phyloP scores from a whole-genome alignment of 495 filamentous ascomycete genomes.

The Aspergillus ellipticus region DNA sequence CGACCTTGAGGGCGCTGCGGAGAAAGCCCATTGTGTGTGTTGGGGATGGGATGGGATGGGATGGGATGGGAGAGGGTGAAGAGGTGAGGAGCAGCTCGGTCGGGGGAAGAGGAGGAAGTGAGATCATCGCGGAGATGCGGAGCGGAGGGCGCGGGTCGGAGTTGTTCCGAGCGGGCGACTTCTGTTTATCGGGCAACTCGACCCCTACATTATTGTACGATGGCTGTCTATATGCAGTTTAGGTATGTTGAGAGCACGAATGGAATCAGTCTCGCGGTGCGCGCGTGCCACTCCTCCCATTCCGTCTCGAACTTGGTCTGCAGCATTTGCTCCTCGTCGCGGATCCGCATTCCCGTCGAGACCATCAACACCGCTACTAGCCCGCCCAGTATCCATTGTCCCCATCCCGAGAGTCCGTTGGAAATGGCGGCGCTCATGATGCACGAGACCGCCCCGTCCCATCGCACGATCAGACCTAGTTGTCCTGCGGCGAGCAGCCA shows the following conservation, averaged over 20 bases:
- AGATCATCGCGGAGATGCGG: not conserved
- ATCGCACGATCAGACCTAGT: slow-evolving; percentile 24
- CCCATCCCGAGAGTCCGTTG: slow-evolving; percentile 14
- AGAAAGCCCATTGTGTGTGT: slow-evolving; percentile 44
- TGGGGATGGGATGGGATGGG: not conserved
- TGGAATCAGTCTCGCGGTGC: slow-evolving; percentile 23
- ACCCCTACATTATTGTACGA: too few relatives aligned
- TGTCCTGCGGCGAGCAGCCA: slow-evolving; percentile 16
- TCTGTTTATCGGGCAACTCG: not conserved
- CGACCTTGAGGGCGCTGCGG: slow-evolving; percentile 38
- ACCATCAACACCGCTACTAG: slow-evolving; percentile 1
- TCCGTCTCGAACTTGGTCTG: slow-evolving; percentile 29
- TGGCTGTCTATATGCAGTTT: too few relatives aligned
- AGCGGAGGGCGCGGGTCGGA: not conserved
- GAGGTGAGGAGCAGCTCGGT: too few relatives aligned
- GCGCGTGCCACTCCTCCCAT: slow-evolving; percentile 40
- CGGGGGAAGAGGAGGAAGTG: not conserved
- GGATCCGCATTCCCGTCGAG: slow-evolving; percentile 12
- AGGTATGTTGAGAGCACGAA: slow-evolving; percentile 17
- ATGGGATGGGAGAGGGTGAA: not conserved
- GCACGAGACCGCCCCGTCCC: slow-evolving; percentile 27
- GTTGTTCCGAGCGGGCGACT: not conserved
- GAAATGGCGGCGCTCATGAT: slow-evolving; percentile 12
- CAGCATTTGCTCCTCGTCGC: slow-evolving; percentile 42
- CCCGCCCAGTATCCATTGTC: not conserved